These are phyloP conservation scores for Blastobotrys chiropterorum DNA, from an alignment of 805 yeast genomes.

Conservation along the genomic window DNA sequence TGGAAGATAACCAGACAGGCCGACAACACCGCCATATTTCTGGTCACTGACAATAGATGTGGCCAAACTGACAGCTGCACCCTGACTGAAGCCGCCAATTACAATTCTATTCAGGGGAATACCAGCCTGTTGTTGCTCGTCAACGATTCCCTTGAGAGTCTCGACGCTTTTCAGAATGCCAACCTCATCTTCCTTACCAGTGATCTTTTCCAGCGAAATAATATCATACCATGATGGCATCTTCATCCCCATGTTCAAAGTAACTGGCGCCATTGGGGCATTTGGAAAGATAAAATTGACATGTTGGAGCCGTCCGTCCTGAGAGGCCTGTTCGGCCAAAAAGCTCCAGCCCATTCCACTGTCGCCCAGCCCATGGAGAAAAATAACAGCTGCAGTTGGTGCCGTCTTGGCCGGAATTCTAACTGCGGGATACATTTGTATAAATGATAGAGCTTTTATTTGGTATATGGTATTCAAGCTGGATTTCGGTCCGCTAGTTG, in stretches of 20 bases:
- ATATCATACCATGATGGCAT: constrained; percentile 92
- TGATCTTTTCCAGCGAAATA: constrained; percentile 32
- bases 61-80: constrained; percentile 67
- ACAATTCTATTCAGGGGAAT: constrained; percentile 48
- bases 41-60: constrained; percentile 25
- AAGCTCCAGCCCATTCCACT: constrained; percentile 86
- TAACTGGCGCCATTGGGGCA: constrained; percentile 71
- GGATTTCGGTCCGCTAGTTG: no score
- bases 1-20: constrained; percentile 69
- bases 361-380: constrained; percentile 91
- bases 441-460: no score
- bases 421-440: constrained; percentile 27
- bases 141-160: constrained; percentile 27
- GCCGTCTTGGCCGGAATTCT: constrained; percentile 36
- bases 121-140: constrained; percentile 30
- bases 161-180: constrained; percentile 34
- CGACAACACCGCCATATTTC: constrained; percentile 73
- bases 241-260: constrained; percentile 55
- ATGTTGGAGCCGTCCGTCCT: constrained; percentile 41
- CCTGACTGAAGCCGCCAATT: constrained; percentile 96
- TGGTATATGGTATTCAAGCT: no score
- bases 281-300: constrained; percentile 81
- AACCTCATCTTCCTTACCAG: constrained; percentile 27
- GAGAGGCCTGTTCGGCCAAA: constrained; percentile 54
- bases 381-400: constrained; percentile 61